Conservation (phyloP, 371 early-diverging fungal species). For the Syncephalis plumigaleata region DNA sequence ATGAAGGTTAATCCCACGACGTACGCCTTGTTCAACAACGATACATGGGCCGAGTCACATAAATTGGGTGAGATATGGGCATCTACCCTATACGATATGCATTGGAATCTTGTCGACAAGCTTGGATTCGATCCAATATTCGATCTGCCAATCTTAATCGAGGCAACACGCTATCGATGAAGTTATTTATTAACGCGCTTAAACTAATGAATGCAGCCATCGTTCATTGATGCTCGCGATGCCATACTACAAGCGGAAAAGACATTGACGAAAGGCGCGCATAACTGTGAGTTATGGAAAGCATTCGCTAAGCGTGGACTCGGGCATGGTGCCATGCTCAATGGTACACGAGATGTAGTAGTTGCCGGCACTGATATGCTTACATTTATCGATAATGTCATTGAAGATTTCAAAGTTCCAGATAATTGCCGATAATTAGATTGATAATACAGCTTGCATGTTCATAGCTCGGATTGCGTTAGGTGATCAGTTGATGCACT, state of each 20-base stretch:
- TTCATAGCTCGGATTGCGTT: too few species aligned
- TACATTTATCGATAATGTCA: too few species aligned
- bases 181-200: slow-evolving; percentile 83
- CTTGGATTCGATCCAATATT: slow-evolving; percentile 38
- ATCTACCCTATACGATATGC: slow-evolving; percentile 75
- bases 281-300: slow-evolving; percentile 66
- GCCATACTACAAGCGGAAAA: slow-evolving; percentile 52
- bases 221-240: slow-evolving; percentile 76
- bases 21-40: slow-evolving; percentile 77
- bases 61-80: slow-evolving; percentile 97
- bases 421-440: too few species aligned
- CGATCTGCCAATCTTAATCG: slow-evolving; percentile 5
- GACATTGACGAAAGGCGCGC: slow-evolving; percentile 46
- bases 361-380: slow-evolving; percentile 18
- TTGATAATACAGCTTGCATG: too few species aligned
- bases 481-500: too few species aligned
- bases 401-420: too few species aligned
- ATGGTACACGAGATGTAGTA: slow-evolving; percentile 2
- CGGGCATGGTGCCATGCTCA: slow-evolving; percentile 35
- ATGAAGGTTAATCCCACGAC: slow-evolving; percentile 73
- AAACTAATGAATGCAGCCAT: slow-evolving; percentile 81
- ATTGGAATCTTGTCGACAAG: slow-evolving; percentile 56
- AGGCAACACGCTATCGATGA: slow-evolving; percentile 73
- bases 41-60: slow-evolving; percentile 71
- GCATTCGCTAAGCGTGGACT: slow-evolving; percentile 85